These are phyloP conservation scores for Trichoderma reesei DNA, from an alignment of 495 filamentous ascomycete genomes.

Conservation along the genomic window DNA sequence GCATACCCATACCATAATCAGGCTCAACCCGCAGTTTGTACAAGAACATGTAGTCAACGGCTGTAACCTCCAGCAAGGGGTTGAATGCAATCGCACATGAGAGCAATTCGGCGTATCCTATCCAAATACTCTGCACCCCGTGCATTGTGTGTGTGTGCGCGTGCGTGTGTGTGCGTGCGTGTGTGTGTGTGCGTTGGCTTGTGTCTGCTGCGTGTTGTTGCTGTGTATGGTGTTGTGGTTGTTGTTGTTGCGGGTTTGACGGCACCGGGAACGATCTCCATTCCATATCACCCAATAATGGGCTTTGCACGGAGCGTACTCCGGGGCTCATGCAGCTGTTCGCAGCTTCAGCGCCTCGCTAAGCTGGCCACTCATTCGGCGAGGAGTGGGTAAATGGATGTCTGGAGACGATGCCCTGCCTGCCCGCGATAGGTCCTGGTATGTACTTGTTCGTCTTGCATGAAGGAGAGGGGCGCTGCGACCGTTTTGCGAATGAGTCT, in stretches of 20 bases:
- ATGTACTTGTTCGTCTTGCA: not conserved
- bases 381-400: not conserved
- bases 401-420: not conserved
- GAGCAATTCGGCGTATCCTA: not conserved
- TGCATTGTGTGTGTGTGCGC: no score
- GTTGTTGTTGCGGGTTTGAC: not conserved
- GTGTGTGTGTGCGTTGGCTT: no score
- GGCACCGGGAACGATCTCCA: not conserved
- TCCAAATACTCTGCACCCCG: no score
- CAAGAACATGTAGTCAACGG: no score
- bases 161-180: no score
- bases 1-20: no score
- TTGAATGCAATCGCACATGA: not conserved
- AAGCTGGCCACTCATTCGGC: not conserved
- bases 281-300: not conserved
- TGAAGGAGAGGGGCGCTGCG: not conserved
- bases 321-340: not conserved
- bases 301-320: not conserved
- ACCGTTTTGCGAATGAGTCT: not conserved
- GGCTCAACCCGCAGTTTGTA: no score
- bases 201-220: no score
- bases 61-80: not conserved
- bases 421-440: not conserved
- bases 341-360: conserved; percentile 2
- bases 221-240: no score